phyloP scores from a whole-genome alignment of 441 rosid species.

The Corymbia calophylla region DNA sequence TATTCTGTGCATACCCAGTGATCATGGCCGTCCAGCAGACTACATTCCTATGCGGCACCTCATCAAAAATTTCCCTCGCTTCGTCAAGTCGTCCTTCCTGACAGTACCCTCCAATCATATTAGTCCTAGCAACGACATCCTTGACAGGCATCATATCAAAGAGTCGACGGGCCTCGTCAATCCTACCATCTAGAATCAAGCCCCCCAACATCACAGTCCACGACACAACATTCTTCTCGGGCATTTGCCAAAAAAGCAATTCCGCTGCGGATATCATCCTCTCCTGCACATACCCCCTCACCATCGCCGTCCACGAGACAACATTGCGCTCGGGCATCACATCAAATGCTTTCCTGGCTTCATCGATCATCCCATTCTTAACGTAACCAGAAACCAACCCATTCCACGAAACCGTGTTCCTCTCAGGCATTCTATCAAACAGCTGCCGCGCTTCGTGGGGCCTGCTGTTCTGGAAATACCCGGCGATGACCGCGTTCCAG shows the following conservation, averaged over 20 bases:
- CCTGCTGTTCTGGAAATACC: conserved; percentile 43
- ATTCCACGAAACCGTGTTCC: conserved; percentile 63
- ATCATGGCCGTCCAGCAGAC: conserved; percentile 31
- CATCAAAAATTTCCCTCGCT: conserved; percentile 61
- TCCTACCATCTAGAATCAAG: conserved; percentile 37
- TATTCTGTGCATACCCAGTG: conserved; percentile 45
- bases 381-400: conserved; percentile 63
- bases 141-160: conserved; percentile 58
- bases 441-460: conserved; percentile 37
- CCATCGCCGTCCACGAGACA: conserved; percentile 62
- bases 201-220: conserved; percentile 60
- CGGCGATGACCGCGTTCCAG: conserved; percentile 56
- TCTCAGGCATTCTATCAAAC: conserved; percentile 63
- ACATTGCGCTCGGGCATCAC: conserved; percentile 55
- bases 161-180: conserved; percentile 45
- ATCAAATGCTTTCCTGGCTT: conserved; percentile 48
- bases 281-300: conserved; percentile 49
- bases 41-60: conserved; percentile 30
- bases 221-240: conserved; percentile 34
- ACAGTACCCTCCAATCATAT: conserved; percentile 64
- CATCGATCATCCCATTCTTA: conserved; percentile 42
- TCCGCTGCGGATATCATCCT: conserved; percentile 51
- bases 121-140: conserved; percentile 66
- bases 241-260: conserved; percentile 58
- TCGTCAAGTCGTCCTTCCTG: conserved; percentile 37